phyloP scores from a whole-genome alignment of 1,284 basidiomycete genomes.

The Apiotrichum sp. region DNA sequence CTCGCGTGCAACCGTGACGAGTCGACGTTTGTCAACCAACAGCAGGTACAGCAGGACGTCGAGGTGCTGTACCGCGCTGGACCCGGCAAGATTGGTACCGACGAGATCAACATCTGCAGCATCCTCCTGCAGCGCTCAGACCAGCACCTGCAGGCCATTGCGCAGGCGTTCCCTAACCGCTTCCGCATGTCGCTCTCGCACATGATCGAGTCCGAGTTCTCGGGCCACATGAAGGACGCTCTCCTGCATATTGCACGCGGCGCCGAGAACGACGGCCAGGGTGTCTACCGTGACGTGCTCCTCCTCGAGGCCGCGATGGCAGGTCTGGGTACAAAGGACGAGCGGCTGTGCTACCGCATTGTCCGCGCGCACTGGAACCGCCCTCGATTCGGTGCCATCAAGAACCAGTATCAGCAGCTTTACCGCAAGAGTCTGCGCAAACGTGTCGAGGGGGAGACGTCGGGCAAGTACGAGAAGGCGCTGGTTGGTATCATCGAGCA shows the following conservation, averaged over 20 bases:
- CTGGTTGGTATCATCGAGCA: slow-evolving; percentile 33
- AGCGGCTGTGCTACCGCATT: slow-evolving; percentile 44
- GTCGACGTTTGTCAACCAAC: slow-evolving; percentile 40
- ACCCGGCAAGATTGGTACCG: slow-evolving; percentile 45
- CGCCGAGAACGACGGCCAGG: slow-evolving; percentile 42
- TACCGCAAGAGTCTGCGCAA: slow-evolving; percentile 34
- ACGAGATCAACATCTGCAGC: slow-evolving; percentile 47
- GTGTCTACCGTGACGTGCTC: slow-evolving; percentile 41
- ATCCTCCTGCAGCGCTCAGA: slow-evolving; percentile 45
- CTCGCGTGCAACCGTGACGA: slow-evolving; percentile 44
- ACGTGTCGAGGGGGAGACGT: slow-evolving; percentile 46
- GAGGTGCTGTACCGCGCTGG: slow-evolving; percentile 43
- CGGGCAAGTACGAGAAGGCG: slow-evolving; percentile 44
- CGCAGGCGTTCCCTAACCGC: slow-evolving; percentile 37
- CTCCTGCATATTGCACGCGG: slow-evolving; percentile 40
- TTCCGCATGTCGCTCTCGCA: slow-evolving; percentile 33
- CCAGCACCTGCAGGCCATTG: slow-evolving; percentile 42
- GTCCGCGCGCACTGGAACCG: slow-evolving; percentile 45
- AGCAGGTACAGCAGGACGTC: slow-evolving; percentile 44
- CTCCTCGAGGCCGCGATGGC: slow-evolving; percentile 41
- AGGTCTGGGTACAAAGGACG: slow-evolving; percentile 48
- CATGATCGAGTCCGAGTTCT: slow-evolving; percentile 46
- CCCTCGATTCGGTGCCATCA: slow-evolving; percentile 43
- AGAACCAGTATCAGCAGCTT: slow-evolving; percentile 37
- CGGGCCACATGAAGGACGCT: slow-evolving; percentile 46